A percentile compares a stretch with the other conserved stretches of the same genome.
These are phyloP conservation scores for Goffeauzyma gilvescens DNA, from an alignment of 768 basidiomycete species.

Conservation along the genomic window DNA sequence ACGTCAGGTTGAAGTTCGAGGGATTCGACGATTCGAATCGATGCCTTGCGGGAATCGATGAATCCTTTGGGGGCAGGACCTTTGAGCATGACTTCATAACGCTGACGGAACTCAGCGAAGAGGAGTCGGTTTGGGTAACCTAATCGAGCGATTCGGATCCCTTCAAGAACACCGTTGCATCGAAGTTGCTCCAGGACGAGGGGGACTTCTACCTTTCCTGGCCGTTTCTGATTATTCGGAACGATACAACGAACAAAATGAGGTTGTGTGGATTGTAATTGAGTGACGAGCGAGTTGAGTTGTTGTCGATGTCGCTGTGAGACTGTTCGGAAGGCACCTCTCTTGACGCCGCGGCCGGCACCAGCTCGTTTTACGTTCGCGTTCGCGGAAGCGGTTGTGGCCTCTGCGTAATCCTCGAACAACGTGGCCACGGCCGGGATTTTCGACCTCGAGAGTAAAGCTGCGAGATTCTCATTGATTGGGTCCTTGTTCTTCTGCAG, in stretches of 20 bases:
- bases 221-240: conserved; percentile 77
- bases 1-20: conserved; percentile 67
- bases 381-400: conserved; percentile 22
- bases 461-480: conserved; percentile 81
- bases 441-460: conserved; percentile 62
- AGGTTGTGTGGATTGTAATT: conserved; percentile 81
- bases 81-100: conserved; percentile 87
- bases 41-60: conserved; percentile 93
- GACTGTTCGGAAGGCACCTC: conserved; percentile 90
- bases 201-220: conserved; percentile 76
- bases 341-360: no score
- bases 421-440: conserved; percentile 64
- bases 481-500: conserved; percentile 99
- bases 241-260: conserved; percentile 98
- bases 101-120: conserved; percentile 90
- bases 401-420: conserved; percentile 61
- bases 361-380: conserved; percentile 19
- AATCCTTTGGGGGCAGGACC: conserved; percentile 84
- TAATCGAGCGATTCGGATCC: conserved; percentile 88
- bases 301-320: conserved; percentile 93
- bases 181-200: conserved; percentile 88
- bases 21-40: conserved; percentile 69
- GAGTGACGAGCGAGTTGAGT: conserved; percentile 69
- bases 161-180: conserved; percentile 97
- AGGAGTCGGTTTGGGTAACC: conserved; percentile 94